These are phyloP conservation scores for Mastigamoeba balamuthi DNA, from an alignment of 78 protist species.

Conservation along the genomic window DNA sequence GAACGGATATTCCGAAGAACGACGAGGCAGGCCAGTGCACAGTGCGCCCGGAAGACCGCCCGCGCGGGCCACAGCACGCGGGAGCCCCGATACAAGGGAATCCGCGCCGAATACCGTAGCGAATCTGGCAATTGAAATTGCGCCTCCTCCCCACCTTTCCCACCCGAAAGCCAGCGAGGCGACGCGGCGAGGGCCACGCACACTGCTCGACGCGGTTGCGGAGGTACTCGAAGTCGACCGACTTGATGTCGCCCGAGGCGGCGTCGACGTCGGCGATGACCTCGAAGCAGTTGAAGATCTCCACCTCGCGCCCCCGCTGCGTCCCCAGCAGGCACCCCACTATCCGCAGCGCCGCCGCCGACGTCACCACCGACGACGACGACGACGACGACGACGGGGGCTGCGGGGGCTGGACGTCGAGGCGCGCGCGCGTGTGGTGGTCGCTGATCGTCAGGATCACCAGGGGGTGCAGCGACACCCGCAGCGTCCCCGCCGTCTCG, in stretches of 20 bases:
- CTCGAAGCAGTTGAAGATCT: constrained; percentile 70
- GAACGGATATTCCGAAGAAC: no score
- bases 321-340: constrained; percentile 62
- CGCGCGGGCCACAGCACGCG: no score
- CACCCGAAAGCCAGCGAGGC: neutral
- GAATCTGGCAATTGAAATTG: no score
- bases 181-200: constrained; percentile 6
- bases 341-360: constrained; percentile 13
- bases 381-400: neutral
- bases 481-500: constrained; percentile 12
- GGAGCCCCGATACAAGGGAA: no score
- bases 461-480: constrained; percentile 70
- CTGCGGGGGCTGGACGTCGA: neutral
- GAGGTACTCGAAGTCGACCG: constrained; percentile 44
- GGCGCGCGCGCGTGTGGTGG: constrained; percentile 62
- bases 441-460: constrained; percentile 71
- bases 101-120: no score
- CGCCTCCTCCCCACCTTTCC: no score
- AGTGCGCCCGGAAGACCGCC: no score
- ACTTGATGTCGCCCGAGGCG: neutral
- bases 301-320: constrained; percentile 66
- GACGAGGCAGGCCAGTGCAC: no score
- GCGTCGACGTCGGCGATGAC: constrained; percentile 6
- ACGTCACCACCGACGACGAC: neutral
- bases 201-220: constrained; percentile 54